Conservation (phyloP, 495 filamentous ascomycete genomes). For the Penicillium paradoxum region DNA sequence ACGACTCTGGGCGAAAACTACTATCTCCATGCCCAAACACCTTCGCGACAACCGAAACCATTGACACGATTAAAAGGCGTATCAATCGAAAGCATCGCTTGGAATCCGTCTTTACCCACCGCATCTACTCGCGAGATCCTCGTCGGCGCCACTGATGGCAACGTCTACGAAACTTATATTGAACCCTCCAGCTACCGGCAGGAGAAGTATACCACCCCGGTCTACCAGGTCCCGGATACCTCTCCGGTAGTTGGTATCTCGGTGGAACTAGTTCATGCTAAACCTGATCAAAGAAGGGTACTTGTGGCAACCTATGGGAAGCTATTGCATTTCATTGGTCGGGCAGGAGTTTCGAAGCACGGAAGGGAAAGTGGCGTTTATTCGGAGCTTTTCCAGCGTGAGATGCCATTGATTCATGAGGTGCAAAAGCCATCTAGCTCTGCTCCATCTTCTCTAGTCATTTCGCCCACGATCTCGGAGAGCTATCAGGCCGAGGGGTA, state of each 20-base stretch:
- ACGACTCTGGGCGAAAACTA: constrained; percentile 93
- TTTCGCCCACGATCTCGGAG: constrained; percentile 69
- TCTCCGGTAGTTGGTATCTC: constrained; percentile 75
- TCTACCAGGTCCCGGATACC: constrained; percentile 75
- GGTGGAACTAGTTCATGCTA: constrained; percentile 64
- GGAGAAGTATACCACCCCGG: constrained; percentile 78
- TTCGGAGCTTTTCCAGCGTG: constrained; percentile 78
- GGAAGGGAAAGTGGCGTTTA: constrained; percentile 84
- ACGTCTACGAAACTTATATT: constrained; percentile 92
- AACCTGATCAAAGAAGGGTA: constrained; percentile 66
- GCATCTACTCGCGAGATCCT: constrained; percentile 95
- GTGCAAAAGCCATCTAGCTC: constrained; percentile 48
- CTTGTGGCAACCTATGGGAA: constrained; percentile 70
- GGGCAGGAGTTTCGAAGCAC: constrained; percentile 52
- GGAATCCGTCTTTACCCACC: constrained; percentile 96
- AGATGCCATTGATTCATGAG: constrained; percentile 71
- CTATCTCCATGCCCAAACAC: constrained; percentile 87
- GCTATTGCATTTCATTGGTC: constrained; percentile 74
- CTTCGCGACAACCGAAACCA: constrained; percentile 68
- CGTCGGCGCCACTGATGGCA: constrained; percentile 84
- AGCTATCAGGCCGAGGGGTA: constrained; percentile 36
- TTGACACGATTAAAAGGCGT: constrained; percentile 82
- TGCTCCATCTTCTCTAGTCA: constrained; percentile 58
- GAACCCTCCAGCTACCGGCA: constrained; percentile 87
- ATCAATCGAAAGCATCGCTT: constrained; percentile 80